A percentile compares a stretch with the other conserved stretches of the same genome.
Conservation (phyloP, 192 early-diverging fungal species). For the Entophlyctis helioformis region DNA sequence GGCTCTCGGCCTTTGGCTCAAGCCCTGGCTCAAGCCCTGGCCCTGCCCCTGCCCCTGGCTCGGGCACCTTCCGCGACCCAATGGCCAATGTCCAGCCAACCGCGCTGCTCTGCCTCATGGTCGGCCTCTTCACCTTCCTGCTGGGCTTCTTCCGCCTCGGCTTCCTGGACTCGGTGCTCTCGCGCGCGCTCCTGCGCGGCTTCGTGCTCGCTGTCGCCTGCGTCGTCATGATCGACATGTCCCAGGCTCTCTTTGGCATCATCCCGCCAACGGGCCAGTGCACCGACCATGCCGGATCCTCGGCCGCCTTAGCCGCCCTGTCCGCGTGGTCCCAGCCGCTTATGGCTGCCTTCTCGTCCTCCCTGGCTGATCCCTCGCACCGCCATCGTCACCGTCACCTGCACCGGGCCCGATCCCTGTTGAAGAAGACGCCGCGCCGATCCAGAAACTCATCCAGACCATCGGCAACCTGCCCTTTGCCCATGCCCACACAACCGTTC, state of each 20-base stretch:
- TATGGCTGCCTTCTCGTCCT: no score
- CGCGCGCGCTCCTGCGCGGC: constrained; percentile 82
- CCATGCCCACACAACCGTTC: constrained; percentile 55
- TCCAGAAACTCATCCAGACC: constrained; percentile 62
- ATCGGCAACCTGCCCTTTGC: constrained; percentile 45
- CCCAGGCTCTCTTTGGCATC: constrained; percentile 61
- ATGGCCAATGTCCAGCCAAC: constrained; percentile 61
- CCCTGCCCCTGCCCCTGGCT: no score
- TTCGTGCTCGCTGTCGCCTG: constrained; percentile 92
- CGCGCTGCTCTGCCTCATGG: constrained; percentile 67
- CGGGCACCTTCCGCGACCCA: constrained; percentile 16
- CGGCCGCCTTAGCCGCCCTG: neutral
- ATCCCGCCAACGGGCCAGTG: constrained; percentile 6
- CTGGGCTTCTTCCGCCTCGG: constrained; percentile 94
- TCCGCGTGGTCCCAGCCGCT: no score
- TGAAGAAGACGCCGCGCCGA: constrained; percentile 58
- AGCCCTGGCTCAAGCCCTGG: no score
- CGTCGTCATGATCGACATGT: constrained; percentile 85
- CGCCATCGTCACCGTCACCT: no score
- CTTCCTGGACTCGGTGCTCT: constrained; percentile 94
- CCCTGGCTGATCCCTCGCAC: no score
- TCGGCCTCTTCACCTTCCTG: constrained; percentile 87
- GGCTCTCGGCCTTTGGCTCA: constrained; percentile 18
- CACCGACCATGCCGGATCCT: neutral
- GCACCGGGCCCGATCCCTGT: no score